Percentiles rank a stretch among this genome's conserved stretches.
These are phyloP conservation scores for Sporobolomyces phaffii DNA, from an alignment of 768 basidiomycete species.

Conservation along the genomic window DNA sequence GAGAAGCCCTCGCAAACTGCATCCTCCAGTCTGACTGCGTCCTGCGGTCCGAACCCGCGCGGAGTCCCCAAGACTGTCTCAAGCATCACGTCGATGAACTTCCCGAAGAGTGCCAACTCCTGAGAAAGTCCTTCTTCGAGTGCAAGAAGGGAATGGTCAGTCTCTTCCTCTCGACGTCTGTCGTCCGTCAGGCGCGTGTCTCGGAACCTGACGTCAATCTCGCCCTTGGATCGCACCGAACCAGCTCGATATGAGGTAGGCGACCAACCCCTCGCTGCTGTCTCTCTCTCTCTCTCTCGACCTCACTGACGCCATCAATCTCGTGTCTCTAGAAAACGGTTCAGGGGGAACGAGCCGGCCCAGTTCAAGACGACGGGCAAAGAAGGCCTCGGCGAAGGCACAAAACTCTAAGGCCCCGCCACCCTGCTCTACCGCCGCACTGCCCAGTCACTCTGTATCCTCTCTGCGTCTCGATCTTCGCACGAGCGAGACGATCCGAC, in stretches of 20 bases:
- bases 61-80: constrained; percentile 70
- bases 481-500: no score
- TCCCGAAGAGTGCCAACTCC: constrained; percentile 69
- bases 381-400: constrained; percentile 28
- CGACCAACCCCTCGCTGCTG: no score
- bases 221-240: neutral
- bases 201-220: neutral
- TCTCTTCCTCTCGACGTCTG: neutral
- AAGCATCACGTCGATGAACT: constrained; percentile 66
- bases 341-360: constrained; percentile 36
- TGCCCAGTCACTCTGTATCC: no score
- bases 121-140: constrained; percentile 76
- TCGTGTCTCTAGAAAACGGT: constrained; percentile 40
- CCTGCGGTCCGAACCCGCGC: constrained; percentile 57
- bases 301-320: no score
- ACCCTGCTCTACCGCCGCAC: no score
- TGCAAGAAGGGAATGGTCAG: constrained; percentile 63
- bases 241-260: constrained; percentile 39
- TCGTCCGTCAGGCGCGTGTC: neutral
- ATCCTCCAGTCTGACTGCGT: constrained; percentile 82
- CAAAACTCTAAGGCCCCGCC: neutral
- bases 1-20: constrained; percentile 74
- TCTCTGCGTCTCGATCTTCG: no score
- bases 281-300: neutral
- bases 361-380: constrained; percentile 32